Conservation (phyloP, 2,329 filamentous ascomycete species). For the Botrytis cinerea region DNA sequence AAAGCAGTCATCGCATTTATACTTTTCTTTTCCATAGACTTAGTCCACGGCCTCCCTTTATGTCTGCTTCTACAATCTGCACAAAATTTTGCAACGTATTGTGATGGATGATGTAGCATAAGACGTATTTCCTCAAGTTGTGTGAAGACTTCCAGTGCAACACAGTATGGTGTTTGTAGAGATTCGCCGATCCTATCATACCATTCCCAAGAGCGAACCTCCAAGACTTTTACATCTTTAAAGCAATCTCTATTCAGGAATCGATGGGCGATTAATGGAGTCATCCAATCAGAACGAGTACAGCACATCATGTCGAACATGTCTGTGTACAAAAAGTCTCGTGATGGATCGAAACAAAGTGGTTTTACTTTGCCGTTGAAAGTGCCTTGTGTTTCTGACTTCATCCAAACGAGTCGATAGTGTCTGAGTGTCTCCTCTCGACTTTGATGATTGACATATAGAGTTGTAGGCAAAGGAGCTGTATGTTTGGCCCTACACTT, state of each 20-base stretch:
- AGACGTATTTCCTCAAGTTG: conserved; percentile 1
- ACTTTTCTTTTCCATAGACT: not conserved
- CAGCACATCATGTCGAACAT: not conserved
- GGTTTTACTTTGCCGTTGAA: not conserved
- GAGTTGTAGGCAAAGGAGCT: not conserved
- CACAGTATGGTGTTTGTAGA: not conserved
- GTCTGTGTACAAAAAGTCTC: not conserved
- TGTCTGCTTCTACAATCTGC: not conserved
- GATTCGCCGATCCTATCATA: not conserved
- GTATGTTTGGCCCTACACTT: not conserved
- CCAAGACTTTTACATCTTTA: not conserved
- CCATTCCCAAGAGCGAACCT: not conserved
- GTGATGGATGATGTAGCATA: not conserved
- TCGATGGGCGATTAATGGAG: not conserved
- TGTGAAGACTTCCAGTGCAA: not conserved
- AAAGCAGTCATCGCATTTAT: not conserved
- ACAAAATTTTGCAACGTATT: not conserved
- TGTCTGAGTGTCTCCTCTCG: not conserved
- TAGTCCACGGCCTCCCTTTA: not conserved
- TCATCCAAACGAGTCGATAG: not conserved
- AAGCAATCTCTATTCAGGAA: not conserved
- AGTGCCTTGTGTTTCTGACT: not conserved
- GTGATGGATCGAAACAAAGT: not conserved
- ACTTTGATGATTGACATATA: not conserved
- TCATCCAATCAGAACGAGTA: no score